Percentiles rank a stretch among this genome's conserved stretches.
phyloP scores from a whole-genome alignment of 1,284 basidiomycete genomes.

The Malassezia psittaci region DNA sequence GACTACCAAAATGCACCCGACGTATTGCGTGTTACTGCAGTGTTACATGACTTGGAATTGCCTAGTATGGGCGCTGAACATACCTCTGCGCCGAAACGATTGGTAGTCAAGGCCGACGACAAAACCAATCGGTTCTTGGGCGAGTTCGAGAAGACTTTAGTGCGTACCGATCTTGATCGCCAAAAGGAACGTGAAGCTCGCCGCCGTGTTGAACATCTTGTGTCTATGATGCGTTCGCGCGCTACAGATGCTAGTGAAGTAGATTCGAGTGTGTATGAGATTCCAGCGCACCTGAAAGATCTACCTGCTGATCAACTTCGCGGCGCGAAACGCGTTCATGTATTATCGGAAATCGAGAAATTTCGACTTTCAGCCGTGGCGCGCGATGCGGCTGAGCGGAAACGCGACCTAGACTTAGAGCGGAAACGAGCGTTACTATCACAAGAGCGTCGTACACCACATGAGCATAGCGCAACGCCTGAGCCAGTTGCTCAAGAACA shows the following conservation, averaged over 20 bases:
- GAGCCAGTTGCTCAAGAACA: neutral
- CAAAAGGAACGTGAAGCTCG: constrained; percentile 51
- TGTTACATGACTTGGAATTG: constrained; percentile 73
- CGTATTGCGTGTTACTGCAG: constrained; percentile 66
- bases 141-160: constrained; percentile 66
- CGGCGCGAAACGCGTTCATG: constrained; percentile 83
- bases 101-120: constrained; percentile 71
- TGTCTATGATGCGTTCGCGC: constrained; percentile 44
- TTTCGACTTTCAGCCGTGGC: constrained; percentile 50
- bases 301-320: constrained; percentile 87
- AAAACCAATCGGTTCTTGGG: constrained; percentile 78
- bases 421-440: constrained; percentile 16
- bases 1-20: constrained; percentile 80
- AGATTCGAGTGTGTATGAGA: constrained; percentile 51
- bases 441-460: constrained; percentile 3
- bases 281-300: constrained; percentile 87
- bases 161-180: constrained; percentile 59
- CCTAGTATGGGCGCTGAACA: constrained; percentile 33
- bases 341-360: constrained; percentile 86
- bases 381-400: constrained; percentile 35
- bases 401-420: constrained; percentile 37
- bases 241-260: constrained; percentile 58
- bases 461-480: neutral
- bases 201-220: constrained; percentile 50
- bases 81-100: constrained; percentile 55